A percentile compares a stretch with the other conserved stretches of the same genome.
These are phyloP conservation scores for Leucocoprinus leucothites DNA, from an alignment of 768 basidiomycete genomes.

Conservation along the genomic window DNA sequence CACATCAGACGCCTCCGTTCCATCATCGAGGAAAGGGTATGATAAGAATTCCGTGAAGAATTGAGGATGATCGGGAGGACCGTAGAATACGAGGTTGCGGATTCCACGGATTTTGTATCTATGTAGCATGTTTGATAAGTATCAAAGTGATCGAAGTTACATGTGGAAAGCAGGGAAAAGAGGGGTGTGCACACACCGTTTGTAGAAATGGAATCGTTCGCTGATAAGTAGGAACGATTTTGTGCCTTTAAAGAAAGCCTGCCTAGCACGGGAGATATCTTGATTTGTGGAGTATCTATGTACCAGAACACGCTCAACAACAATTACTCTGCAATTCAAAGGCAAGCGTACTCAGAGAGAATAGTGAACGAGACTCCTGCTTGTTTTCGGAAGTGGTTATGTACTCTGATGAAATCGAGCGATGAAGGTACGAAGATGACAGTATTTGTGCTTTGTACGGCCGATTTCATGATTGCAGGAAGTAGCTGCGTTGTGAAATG, in stretches of 20 bases:
- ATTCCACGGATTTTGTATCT: constrained; percentile 94
- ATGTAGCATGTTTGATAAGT: background rate
- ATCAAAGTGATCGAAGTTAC: background rate
- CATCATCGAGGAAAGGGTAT: constrained; percentile 88
- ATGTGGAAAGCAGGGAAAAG: background rate
- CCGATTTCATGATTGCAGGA: constrained; percentile 83
- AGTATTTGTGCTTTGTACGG: constrained; percentile 88
- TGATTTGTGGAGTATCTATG: constrained; percentile 86
- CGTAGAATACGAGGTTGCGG: constrained; percentile 91
- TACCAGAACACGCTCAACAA: background rate
- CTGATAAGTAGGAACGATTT: constrained; percentile 87
- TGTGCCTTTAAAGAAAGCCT: constrained; percentile 87
- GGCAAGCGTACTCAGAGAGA: constrained; percentile 75
- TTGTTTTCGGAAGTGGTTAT: constrained; percentile 79
- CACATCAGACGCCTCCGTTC: constrained; percentile 85
- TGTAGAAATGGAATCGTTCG: constrained; percentile 99
- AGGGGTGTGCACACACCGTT: constrained; percentile 46
- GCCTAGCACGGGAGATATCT: constrained; percentile 91
- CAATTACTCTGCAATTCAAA: background rate
- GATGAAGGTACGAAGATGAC: constrained; percentile 91
- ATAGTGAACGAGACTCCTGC: constrained; percentile 71
- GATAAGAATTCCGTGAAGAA: constrained; percentile 90
- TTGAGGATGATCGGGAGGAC: constrained; percentile 83
- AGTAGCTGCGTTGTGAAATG: constrained; percentile 89
- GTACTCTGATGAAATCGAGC: constrained; percentile 92